A percentile compares a stretch with the other conserved stretches of the same genome.
Conservation (phyloP, 2,329 filamentous ascomycete species). For the Diaporthe helianthi region DNA sequence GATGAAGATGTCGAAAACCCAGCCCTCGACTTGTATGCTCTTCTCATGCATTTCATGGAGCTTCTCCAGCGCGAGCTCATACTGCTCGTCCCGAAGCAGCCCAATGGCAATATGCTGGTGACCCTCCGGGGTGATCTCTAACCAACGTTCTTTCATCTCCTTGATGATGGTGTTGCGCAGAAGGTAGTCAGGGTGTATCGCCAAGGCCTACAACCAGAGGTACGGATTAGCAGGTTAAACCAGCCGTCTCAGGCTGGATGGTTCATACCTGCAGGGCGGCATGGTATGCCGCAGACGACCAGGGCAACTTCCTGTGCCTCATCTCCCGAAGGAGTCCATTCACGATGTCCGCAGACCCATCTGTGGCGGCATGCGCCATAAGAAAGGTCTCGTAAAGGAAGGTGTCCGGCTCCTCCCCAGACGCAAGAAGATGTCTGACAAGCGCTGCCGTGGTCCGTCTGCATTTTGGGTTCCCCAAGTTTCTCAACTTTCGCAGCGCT, state of each 20-base stretch:
- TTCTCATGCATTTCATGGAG: slow-evolving; percentile 71
- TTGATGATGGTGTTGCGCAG: slow-evolving; percentile 74
- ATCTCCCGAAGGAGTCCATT: slow-evolving; percentile 75
- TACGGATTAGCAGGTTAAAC: slow-evolving; percentile 14
- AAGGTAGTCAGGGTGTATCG: slow-evolving; percentile 85
- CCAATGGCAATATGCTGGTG: slow-evolving; percentile 75
- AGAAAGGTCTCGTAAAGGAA: slow-evolving; percentile 78
- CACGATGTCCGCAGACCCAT: slow-evolving; percentile 73
- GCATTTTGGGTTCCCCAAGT: slow-evolving; percentile 41
- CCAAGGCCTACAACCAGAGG: slow-evolving; percentile 62
- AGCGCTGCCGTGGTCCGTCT: slow-evolving; percentile 41
- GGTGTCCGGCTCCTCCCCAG: slow-evolving; percentile 60
- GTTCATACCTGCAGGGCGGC: slow-evolving; percentile 68
- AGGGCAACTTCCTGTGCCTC: slow-evolving; percentile 63
- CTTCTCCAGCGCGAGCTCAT: slow-evolving; percentile 78
- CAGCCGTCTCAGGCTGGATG: neutral
- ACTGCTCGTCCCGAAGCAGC: slow-evolving; percentile 79
- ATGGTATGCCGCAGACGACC: slow-evolving; percentile 74
- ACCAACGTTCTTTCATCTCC: slow-evolving; percentile 78
- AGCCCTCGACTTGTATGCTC: slow-evolving; percentile 64
- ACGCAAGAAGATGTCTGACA: slow-evolving; percentile 64
- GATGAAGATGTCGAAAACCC: slow-evolving; percentile 81
- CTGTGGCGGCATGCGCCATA: slow-evolving; percentile 69
- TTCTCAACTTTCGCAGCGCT: slow-evolving; percentile 50
- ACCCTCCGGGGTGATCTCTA: slow-evolving; percentile 65